These are phyloP conservation scores for Stachybotrys elegans DNA, from an alignment of 2,329 filamentous ascomycete species.

Conservation along the genomic window DNA sequence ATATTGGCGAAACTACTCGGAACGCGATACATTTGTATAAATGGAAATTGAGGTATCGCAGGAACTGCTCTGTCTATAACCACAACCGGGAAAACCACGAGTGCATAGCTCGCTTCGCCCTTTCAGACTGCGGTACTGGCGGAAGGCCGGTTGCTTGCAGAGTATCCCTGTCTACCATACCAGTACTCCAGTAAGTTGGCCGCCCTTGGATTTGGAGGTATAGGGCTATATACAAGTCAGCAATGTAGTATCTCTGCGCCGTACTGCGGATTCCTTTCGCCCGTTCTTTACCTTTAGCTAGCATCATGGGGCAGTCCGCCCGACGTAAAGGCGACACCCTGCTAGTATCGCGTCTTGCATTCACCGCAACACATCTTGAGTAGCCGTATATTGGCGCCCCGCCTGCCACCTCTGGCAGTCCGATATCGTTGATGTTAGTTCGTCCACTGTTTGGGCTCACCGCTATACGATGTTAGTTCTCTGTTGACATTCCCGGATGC, in stretches of 20 bases:
- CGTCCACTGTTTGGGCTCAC: background rate
- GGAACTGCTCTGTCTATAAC: no score
- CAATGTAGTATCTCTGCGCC: background rate
- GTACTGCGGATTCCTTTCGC: background rate
- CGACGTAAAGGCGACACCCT: background rate
- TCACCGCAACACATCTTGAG: background rate
- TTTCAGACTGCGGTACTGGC: no score
- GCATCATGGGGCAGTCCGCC: background rate
- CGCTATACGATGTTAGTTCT: background rate
- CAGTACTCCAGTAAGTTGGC: background rate
- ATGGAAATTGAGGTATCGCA: no score
- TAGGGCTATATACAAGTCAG: background rate
- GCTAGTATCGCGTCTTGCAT: background rate
- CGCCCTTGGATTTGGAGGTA: background rate
- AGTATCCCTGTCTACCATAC: no score
- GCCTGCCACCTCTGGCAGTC: background rate
- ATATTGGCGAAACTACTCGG: no score
- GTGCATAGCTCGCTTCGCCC: no score
- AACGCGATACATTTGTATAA: no score
- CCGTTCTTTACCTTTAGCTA: background rate
- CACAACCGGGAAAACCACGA: no score
- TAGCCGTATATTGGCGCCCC: background rate
- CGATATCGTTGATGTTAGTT: background rate
- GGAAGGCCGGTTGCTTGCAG: no score
- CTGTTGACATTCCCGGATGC: background rate